phyloP scores from a whole-genome alignment of 768 basidiomycete species.

The Ramaria sp. region DNA sequence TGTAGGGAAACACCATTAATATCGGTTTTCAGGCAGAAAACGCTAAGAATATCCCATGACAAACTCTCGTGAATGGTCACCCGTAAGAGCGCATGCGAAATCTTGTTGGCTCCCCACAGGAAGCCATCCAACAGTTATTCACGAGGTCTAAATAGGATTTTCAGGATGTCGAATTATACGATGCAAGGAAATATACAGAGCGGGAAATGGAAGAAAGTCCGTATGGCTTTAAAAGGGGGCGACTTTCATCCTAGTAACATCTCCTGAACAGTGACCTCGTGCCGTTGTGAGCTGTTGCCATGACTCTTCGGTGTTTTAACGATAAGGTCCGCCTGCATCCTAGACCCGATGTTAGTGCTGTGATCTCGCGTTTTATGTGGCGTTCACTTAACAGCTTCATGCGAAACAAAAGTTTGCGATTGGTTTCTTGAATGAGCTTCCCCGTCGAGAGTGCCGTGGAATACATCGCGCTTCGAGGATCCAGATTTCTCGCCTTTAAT shows the following conservation, averaged over 20 bases:
- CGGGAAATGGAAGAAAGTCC: neutral
- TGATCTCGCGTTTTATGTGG: neutral
- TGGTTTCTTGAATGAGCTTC: constrained; percentile 56
- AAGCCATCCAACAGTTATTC: no score
- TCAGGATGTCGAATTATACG: constrained; percentile 10
- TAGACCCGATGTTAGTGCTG: constrained; percentile 18
- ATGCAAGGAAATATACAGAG: neutral
- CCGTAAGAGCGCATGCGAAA: no score
- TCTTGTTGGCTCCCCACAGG: no score
- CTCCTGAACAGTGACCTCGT: constrained; percentile 7
- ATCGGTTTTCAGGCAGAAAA: no score
- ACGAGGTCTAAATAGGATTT: no score
- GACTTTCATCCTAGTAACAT: constrained; percentile 5
- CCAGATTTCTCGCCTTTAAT: constrained; percentile 65
- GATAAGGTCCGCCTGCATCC: constrained; percentile 73
- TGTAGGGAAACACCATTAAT: no score
- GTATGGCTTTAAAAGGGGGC: neutral
- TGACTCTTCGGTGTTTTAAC: constrained; percentile 50
- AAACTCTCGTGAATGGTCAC: no score
- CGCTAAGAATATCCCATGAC: no score
- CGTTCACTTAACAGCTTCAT: constrained; percentile 48
- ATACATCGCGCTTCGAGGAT: constrained; percentile 70
- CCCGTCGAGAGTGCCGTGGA: constrained; percentile 65
- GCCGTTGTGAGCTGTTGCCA: neutral
- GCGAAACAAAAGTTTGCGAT: constrained; percentile 68